Base-by-base conservation (phyloP, 179 eudicot genomes). In the Gypsophila paniculata region DNA sequence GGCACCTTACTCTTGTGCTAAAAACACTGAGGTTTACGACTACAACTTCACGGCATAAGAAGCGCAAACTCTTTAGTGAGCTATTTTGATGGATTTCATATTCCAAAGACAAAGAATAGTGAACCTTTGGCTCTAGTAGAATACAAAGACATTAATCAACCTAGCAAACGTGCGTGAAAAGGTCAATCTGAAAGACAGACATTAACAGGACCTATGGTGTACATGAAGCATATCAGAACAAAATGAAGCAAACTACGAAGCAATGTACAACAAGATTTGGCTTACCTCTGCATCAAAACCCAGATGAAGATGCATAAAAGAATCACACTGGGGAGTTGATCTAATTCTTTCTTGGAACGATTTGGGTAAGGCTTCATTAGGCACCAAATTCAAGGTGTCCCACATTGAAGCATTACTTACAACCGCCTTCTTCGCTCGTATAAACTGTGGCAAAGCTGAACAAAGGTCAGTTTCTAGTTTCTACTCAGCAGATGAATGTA, bases 371-470 rank as follows among this genome's bases (percentile, higher is more conserved):
- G 83, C 82, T 74, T 89, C 91, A 60, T 76, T 75, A 3, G 98
- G 91, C 79, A 93, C 72, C 60, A 93, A 63, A 74, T 78, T 76
- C 82, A 93, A 53, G 21, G 98, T 93, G 82, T 93, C 97, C 98
- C 98, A 93, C 98, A 93, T 93, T 14, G 98, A 93, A 51, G 97
- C 98, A 73, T 93, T 93, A 81, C 98, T 91, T 52, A 93, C 89
- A 80, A 93, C 93, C 51, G 98, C 98, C 85, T 93, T 91, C 80
- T 82, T 88, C 59, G 98, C 98, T 73, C 94, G 88, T 60, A 93
- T 61, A 76, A 93, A 85, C 98, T 93, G 96, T 70, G 77, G 34
- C 19, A 74, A 61, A 73, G 21, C 62, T 66, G 72, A 70, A 39
- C 15, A 23, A 65, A 64, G 23, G 57, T 68, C 73, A 75, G 73